A percentile compares a stretch with the other conserved stretches of the same genome.
These are phyloP conservation scores for Diplodia sapinea DNA, from an alignment of 2,329 filamentous ascomycete genomes.

Conservation along the genomic window DNA sequence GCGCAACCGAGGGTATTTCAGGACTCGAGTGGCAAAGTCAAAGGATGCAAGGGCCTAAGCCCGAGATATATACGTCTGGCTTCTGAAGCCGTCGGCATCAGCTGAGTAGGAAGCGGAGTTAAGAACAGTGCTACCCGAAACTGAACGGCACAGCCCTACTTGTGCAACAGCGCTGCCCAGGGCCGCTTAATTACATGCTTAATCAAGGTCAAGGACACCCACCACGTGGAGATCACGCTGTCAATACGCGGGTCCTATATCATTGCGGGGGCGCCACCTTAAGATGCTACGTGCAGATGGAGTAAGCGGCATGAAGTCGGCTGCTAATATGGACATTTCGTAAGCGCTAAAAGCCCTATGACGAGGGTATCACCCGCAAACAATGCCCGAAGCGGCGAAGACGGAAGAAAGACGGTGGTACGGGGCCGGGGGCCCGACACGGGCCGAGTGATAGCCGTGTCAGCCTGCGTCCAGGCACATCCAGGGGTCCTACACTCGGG, in stretches of 20 bases:
- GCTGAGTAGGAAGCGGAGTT: not conserved
- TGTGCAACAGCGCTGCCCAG: not conserved
- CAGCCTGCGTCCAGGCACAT: not conserved
- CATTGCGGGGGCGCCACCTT: not conserved
- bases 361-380: not conserved
- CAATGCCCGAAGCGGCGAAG: not conserved
- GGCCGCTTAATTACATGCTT: not conserved
- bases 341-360: not conserved
- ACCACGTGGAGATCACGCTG: not conserved
- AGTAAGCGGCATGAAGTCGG: not conserved
- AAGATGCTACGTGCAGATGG: not conserved
- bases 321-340: not conserved
- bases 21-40: not conserved
- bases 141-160: not conserved
- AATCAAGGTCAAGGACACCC: not conserved
- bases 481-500: not conserved
- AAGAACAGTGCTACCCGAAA: not conserved
- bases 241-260: not conserved
- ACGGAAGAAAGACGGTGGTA: not conserved
- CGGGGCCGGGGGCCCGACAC: not conserved
- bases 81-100: not conserved
- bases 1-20: not conserved
- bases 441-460: not conserved
- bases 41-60: not conserved
- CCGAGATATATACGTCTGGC: not conserved